These are phyloP conservation scores for Serendipita sp. DNA, from an alignment of 768 basidiomycete genomes.

Conservation along the genomic window DNA sequence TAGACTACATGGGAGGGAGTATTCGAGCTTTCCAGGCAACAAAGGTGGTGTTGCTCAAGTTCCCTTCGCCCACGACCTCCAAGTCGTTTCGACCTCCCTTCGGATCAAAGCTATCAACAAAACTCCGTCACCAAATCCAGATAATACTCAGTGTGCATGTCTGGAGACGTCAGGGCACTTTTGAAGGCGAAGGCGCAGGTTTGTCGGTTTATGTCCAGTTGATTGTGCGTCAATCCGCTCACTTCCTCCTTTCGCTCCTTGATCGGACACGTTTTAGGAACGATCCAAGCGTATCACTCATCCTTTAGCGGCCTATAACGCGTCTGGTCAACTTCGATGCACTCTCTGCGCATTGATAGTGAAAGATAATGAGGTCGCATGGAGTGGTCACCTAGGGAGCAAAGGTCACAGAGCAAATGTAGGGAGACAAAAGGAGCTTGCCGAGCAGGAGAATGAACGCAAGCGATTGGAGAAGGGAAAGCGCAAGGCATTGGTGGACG, in stretches of 20 bases:
- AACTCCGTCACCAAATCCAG: background rate
- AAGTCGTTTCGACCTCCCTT: too few relatives aligned
- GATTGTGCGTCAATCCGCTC: background rate
- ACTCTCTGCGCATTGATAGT: slow-evolving; percentile 43
- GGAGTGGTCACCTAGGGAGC: slow-evolving; percentile 75
- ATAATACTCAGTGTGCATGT: background rate
- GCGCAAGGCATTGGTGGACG: slow-evolving; percentile 23
- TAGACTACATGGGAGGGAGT: too few relatives aligned
- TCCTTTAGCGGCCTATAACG: slow-evolving; percentile 53
- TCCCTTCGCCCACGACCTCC: too few relatives aligned
- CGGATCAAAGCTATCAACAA: too few relatives aligned
- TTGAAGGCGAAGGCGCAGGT: slow-evolving; percentile 4
- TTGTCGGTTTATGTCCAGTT: background rate
- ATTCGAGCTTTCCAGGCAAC: too few relatives aligned
- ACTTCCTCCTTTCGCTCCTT: slow-evolving; percentile 59
- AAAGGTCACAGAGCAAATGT: slow-evolving; percentile 61
- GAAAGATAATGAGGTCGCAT: slow-evolving; percentile 62
- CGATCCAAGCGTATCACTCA: slow-evolving; percentile 59
- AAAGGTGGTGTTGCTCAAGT: too few relatives aligned
- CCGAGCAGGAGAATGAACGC: slow-evolving; percentile 26
- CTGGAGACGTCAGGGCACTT: slow-evolving; percentile 2
- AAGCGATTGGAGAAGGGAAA: slow-evolving; percentile 16
- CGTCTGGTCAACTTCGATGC: slow-evolving; percentile 55
- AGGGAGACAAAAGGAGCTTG: slow-evolving; percentile 40
- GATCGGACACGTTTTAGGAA: slow-evolving; percentile 35